A percentile compares a stretch with the other conserved stretches of the same genome.
phyloP scores from a whole-genome alignment of 768 basidiomycete genomes.

The Suillus subalutaceus region DNA sequence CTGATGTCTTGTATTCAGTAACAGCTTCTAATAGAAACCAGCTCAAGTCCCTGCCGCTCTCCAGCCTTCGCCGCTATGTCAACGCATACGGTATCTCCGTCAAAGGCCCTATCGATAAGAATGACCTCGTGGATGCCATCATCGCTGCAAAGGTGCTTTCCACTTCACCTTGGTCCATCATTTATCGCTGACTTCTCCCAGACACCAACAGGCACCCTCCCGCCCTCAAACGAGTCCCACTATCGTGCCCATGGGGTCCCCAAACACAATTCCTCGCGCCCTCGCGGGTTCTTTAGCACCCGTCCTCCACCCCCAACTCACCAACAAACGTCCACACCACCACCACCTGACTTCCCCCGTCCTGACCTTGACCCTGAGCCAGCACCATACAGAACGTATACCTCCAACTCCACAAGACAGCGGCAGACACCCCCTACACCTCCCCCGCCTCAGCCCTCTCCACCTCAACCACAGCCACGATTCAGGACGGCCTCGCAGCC shows the following conservation, averaged over 20 bases:
- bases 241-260: conserved; percentile 36
- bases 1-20: conserved; percentile 44
- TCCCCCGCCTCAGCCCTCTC: neutral
- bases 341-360: conserved; percentile 10
- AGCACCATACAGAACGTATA: neutral
- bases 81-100: conserved; percentile 69
- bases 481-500: conserved; percentile 22
- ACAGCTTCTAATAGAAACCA: conserved; percentile 66
- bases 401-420: conserved; percentile 5
- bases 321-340: conserved; percentile 28
- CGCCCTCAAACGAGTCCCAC: conserved; percentile 58
- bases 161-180: neutral
- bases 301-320: conserved; percentile 26
- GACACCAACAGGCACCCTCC: conserved; percentile 65
- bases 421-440: conserved; percentile 3
- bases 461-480: conserved; percentile 18
- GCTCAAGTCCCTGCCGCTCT: conserved; percentile 56
- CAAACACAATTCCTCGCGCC: conserved; percentile 3
- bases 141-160: conserved; percentile 50
- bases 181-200: conserved; percentile 27
- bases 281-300: conserved; percentile 2
- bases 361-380: conserved; percentile 2
- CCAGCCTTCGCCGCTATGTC: conserved; percentile 70
- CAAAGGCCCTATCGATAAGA: conserved; percentile 71
- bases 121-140: conserved; percentile 73